phyloP scores from a whole-genome alignment of 768 basidiomycete genomes.

The Pleurotus giganteus region DNA sequence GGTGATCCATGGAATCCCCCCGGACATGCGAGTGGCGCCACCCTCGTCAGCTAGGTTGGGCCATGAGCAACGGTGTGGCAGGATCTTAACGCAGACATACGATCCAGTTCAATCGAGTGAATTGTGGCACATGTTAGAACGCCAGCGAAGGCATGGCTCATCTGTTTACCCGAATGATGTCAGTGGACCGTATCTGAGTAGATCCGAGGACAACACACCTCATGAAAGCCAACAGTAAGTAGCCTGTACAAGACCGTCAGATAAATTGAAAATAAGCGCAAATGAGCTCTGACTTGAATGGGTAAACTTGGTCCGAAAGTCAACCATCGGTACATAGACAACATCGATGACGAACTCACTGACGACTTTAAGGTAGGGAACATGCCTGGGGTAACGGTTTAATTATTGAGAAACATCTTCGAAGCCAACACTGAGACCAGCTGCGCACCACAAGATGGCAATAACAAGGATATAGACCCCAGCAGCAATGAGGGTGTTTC shows the following conservation, averaged over 20 bases:
- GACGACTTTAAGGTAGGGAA: slow-evolving; percentile 68
- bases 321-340: not conserved
- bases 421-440: slow-evolving; percentile 8
- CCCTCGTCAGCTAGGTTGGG: slow-evolving; percentile 73
- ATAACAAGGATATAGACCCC: slow-evolving; percentile 72
- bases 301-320: slow-evolving; percentile 60
- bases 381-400: slow-evolving; percentile 52
- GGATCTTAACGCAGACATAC: slow-evolving; percentile 40
- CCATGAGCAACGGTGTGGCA: not conserved
- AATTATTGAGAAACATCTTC: not conserved
- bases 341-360: slow-evolving; percentile 46
- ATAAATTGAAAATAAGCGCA: not conserved
- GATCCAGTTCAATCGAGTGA: slow-evolving; percentile 83
- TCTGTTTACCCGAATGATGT: slow-evolving; percentile 39
- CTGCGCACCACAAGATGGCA: slow-evolving; percentile 74
- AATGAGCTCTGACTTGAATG: slow-evolving; percentile 72
- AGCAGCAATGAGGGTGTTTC: slow-evolving; percentile 76
- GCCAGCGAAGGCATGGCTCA: slow-evolving; percentile 84
- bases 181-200: slow-evolving; percentile 2
- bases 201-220: slow-evolving; percentile 41
- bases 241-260: slow-evolving; percentile 40
- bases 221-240: slow-evolving; percentile 87
- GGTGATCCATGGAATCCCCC: slow-evolving; percentile 79
- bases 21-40: slow-evolving; percentile 83
- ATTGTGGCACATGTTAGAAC: slow-evolving; percentile 84